Base-by-base conservation (phyloP, 495 filamentous ascomycete genomes). In the Jackrogersella minutella region DNA sequence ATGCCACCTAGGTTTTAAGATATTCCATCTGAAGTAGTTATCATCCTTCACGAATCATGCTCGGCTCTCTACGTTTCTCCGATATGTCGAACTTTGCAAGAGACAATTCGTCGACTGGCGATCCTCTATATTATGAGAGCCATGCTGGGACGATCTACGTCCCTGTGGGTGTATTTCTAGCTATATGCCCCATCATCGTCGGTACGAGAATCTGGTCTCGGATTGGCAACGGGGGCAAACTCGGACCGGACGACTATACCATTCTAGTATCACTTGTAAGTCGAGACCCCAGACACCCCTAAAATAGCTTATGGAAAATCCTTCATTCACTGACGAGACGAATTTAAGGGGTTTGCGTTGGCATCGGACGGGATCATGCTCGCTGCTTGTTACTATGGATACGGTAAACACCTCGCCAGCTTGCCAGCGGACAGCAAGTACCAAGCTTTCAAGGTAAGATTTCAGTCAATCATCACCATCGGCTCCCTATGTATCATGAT, bases 251-350 rank as follows among this genome's bases (percentile, higher is more conserved):
- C 51, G 74, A 76, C 46, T 76, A 65, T 26, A 68, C 68, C 5
- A 70, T 76, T 26, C n/a, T 74, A 7, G 56, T 60, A 31, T 61
- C 74, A 19, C 59, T 76, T 11, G 72, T 76, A 52, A 72, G 71
- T 56, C 7, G 16, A 65, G 3, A 19, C 46, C n/a, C 17, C 13
- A 46, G 1, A n/a, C 13, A n/a, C n/a, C 17, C 8, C 13, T 6
- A 36, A 17, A 5, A 24, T 21, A 58, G 5, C 10, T 53, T 5
- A 22, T 30, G 14, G 30, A 10, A 9, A 14, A 28, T 0, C n/a
- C 14, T 19, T 9, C 8, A 17, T 13, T 14, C 22, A n/a, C 56
- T 65, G 19, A 64, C 24, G 1, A 5, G 19, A 3, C 6, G 33
- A 33, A 53, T 16, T 24, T 14, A 26, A 71, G 70, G 57, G 10